phyloP scores from a whole-genome alignment of 352 stramenopile species.

The Phytophthora gonapodyides region DNA sequence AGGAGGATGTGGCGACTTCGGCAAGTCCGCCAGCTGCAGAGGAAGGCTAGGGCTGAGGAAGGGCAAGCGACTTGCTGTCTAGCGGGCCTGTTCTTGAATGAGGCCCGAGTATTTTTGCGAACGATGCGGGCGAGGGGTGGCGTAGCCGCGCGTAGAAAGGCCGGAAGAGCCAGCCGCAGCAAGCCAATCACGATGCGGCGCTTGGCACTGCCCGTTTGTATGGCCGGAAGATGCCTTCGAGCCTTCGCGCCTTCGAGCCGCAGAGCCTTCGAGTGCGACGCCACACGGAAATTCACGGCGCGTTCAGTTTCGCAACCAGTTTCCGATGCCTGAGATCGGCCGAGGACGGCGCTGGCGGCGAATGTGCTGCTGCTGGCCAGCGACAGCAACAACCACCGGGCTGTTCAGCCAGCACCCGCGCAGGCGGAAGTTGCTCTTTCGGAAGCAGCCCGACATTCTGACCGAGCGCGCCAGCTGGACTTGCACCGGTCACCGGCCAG shows the following conservation, averaged over 20 bases:
- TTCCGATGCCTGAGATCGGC: constrained; percentile 12
- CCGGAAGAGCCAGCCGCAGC: constrained; percentile 36
- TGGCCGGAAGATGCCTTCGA: constrained; percentile 17
- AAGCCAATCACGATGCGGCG: constrained; percentile 31
- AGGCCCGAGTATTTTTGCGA: constrained; percentile 34
- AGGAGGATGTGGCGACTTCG: constrained; percentile 15
- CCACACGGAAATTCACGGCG: constrained; percentile 21
- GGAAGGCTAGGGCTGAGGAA: constrained; percentile 36
- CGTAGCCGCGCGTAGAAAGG: constrained; percentile 13
- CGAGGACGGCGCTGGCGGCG: no score
- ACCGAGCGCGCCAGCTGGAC: constrained; percentile 12
- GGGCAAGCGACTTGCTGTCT: constrained; percentile 19
- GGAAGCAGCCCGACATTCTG: background rate
- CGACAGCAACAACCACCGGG: no score
- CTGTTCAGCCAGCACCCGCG: background rate
- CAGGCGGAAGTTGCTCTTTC: background rate
- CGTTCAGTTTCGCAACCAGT: constrained; percentile 36
- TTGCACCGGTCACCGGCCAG: constrained; percentile 14
- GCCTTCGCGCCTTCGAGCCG: constrained; percentile 15
- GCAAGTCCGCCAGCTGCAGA: constrained; percentile 15
- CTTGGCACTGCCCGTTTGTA: constrained; percentile 11
- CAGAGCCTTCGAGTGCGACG: constrained; percentile 7
- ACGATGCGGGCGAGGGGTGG: constrained; percentile 10
- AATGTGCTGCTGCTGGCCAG: constrained; percentile 1
- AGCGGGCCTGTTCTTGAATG: constrained; percentile 39